Evolutionary conservation across 2,329 filamentous ascomycete genomes (phyloP).

Genomic region (Fusarium pseudocircinatum): DNA sequence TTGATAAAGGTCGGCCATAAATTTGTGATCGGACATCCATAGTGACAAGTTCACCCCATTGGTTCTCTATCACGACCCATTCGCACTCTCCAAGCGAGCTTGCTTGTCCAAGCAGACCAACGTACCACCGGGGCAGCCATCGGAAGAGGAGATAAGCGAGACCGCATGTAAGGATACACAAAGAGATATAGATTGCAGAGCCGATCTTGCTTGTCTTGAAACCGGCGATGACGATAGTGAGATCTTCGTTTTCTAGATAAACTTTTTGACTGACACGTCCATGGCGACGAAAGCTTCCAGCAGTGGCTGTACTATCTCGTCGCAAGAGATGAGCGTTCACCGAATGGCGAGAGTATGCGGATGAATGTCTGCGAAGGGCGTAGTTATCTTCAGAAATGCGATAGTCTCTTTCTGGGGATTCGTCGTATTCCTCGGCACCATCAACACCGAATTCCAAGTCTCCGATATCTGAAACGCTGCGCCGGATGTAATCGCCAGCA

Average conservation of each 20-base stretch:
- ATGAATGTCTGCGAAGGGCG: conserved; percentile 68
- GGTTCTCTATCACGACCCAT: conserved; percentile 97
- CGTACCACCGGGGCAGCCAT: conserved; percentile 90
- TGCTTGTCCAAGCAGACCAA: conserved; percentile 76
- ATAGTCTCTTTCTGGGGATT: conserved; percentile 54
- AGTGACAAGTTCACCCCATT: conserved; percentile 93
- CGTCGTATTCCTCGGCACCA: conserved; percentile 53
- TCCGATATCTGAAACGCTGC: conserved; percentile 51
- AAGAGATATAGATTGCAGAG: conserved; percentile 71
- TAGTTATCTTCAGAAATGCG: conserved; percentile 56
- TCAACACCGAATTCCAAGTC: conserved; percentile 53
- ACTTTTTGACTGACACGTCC: conserved; percentile 85
- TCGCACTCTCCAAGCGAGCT: conserved; percentile 77
- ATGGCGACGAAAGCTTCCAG: conserved; percentile 69
- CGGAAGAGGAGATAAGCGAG: conserved; percentile 85
- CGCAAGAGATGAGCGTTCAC: conserved; percentile 74
- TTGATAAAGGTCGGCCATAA: conserved; percentile 66
- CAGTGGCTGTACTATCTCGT: conserved; percentile 75
- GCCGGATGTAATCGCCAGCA: conserved; percentile 41
- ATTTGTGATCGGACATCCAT: conserved; percentile 68
- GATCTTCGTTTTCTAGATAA: conserved; percentile 90
- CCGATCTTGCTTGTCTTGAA: conserved; percentile 82
- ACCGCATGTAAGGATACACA: conserved; percentile 79
- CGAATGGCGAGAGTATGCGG: conserved; percentile 65
- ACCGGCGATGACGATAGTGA: conserved; percentile 92